These are phyloP conservation scores for Naumovozyma castellii DNA, from an alignment of 805 yeast species.

Conservation along the genomic window DNA sequence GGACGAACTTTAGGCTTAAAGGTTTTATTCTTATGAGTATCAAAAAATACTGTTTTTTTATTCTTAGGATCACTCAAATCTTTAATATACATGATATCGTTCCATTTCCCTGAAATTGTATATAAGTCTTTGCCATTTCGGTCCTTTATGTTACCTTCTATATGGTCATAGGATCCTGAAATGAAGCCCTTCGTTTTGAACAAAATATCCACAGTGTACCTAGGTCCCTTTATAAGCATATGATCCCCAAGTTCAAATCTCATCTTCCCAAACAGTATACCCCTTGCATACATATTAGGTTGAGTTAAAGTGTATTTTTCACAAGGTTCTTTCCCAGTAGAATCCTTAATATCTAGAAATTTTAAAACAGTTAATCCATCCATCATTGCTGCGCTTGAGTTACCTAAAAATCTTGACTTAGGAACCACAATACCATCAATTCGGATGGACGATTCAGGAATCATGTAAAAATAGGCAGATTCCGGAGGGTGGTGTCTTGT, in stretches of 20 bases:
- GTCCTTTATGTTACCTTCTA: conserved; percentile 62
- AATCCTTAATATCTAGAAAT: conserved; percentile 48
- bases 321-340: conserved; percentile 30
- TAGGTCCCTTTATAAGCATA: conserved; percentile 60
- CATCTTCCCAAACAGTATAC: conserved; percentile 82
- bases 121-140: conserved; percentile 46
- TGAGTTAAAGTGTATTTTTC: conserved; percentile 83
- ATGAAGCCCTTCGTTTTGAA: conserved; percentile 93
- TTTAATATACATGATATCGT: conserved; percentile 67
- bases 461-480: conserved; percentile 80
- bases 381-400: conserved; percentile 96
- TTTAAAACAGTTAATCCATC: conserved; percentile 74
- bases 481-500: conserved; percentile 99
- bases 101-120: conserved; percentile 87
- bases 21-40: conserved; percentile 47
- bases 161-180: conserved; percentile 83
- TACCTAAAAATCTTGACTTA: conserved; percentile 80
- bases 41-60: conserved; percentile 45
- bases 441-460: conserved; percentile 72
- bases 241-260: conserved; percentile 90
- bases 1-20: conserved; percentile 67
- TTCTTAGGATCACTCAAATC: conserved; percentile 34
- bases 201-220: conserved; percentile 69
- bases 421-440: conserved; percentile 88
- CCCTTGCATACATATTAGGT: conserved; percentile 92